Base-by-base conservation (phyloP, 352 stramenopile species). In the Hyaloperonospora brassicae region DNA sequence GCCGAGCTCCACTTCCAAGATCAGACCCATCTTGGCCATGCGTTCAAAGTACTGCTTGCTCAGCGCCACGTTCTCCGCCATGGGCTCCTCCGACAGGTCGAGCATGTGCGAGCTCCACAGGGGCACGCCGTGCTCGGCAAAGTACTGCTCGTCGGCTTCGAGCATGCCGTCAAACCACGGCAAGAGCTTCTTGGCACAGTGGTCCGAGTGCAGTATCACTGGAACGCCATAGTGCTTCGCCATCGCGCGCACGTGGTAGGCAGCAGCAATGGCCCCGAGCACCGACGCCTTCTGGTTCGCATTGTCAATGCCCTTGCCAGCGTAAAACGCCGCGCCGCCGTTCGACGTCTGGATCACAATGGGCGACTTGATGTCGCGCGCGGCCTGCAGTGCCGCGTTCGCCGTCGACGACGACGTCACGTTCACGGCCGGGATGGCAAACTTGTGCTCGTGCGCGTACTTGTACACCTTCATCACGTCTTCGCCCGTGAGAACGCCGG, bases 311-410 rank as follows among this genome's bases (percentile, higher is more conserved):
- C 87, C 86, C 88, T 99, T 98, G 74, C 96, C 96, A 51, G 91
- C 91, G 63, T 96, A 98, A 81, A 97, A 99, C 44, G 95, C 89
- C 67, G 87, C 92, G 66, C 95, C 96, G 69, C 96, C 96, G 80
- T 98, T 98, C 55, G 94, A 98, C 62, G 97, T 97, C 70, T 98
- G 96, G 53, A 99, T 95, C 75, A 99, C 98, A 68, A 98, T 97
- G 52, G 95, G 95, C 50, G 82, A 94, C 66, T 97, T 95, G 76
- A 97, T 96, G 73, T 97, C 90, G 59, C 87, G 87, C 52, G 95
- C 95, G 24, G 95, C 96, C 73, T 98, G 93, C 70, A 99, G 95
- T 56, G 92, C 96, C 17, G 94, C 72, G 73, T 98, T 99, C 54
- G 95, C 92, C 52, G 95, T 98, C 71, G 86, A 96, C 36, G 89